Evolutionary conservation across 306 rosid genomes (phyloP).

Genomic region (Castanea crenata): DNA sequence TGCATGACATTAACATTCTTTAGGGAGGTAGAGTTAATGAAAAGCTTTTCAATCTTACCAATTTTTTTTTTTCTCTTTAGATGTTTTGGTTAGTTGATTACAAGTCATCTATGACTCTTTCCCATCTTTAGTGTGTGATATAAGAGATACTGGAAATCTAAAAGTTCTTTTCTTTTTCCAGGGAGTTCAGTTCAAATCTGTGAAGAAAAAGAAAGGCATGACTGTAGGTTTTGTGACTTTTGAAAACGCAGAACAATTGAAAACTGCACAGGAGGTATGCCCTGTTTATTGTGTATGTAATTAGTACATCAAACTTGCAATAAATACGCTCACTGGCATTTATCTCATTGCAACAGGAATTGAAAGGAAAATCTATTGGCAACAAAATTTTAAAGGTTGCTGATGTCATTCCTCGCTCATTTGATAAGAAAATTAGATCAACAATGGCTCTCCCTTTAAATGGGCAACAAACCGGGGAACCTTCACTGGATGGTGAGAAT

Average conservation of each 20-base stretch:
- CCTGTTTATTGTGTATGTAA: slow-evolving; percentile 13
- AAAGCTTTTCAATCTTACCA: background rate
- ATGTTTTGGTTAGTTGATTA: background rate
- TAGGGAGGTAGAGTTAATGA: background rate
- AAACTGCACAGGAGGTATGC: slow-evolving; percentile 58
- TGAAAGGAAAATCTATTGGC: slow-evolving; percentile 69
- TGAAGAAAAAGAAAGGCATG: slow-evolving; percentile 93
- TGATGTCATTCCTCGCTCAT: slow-evolving; percentile 69
- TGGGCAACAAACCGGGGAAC: background rate
- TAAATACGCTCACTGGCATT: background rate
- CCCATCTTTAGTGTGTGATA: background rate
- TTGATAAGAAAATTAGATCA: slow-evolving; percentile 56
- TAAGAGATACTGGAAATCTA: background rate
- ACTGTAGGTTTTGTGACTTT: slow-evolving; percentile 64
- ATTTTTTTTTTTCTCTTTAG: background rate
- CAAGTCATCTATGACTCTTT: background rate
- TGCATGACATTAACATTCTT: background rate
- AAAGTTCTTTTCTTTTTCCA: slow-evolving; percentile 15
- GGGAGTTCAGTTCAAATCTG: slow-evolving; percentile 65
- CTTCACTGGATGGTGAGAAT: slow-evolving; percentile 31
- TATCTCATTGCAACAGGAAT: slow-evolving; percentile 42
- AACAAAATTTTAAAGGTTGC: slow-evolving; percentile 63
- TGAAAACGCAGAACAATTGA: slow-evolving; percentile 64
- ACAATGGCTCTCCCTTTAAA: slow-evolving; percentile 18
- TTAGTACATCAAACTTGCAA: slow-evolving; percentile 18